phyloP scores from a whole-genome alignment of 2,329 filamentous ascomycete genomes.

The Chrysoporthe puriensis region DNA sequence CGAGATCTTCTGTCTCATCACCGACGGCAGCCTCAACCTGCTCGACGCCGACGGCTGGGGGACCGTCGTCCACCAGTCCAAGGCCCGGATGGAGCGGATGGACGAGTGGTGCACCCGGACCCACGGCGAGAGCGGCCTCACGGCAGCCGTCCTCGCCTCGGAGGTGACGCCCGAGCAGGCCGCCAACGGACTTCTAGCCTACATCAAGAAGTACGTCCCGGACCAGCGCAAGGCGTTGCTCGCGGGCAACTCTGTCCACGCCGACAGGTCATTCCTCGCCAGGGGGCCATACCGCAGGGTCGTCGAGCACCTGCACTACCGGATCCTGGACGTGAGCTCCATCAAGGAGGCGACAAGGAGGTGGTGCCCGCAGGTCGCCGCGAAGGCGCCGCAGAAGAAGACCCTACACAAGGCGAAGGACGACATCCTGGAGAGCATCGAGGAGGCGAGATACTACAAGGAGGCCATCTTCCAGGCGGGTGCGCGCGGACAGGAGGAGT shows the following conservation, averaged over 20 bases:
- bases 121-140: conserved; percentile 82
- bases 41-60: conserved; percentile 81
- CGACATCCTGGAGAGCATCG: conserved; percentile 95
- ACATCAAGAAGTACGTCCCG: conserved; percentile 75
- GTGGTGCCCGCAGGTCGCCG: conserved; percentile 70
- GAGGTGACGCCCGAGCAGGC: conserved; percentile 73
- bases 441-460: conserved; percentile 84
- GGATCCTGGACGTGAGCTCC: conserved; percentile 88
- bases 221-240: conserved; percentile 70
- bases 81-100: conserved; percentile 75
- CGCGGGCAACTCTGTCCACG: conserved; percentile 92
- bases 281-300: conserved; percentile 74
- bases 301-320: conserved; percentile 80
- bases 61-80: conserved; percentile 73
- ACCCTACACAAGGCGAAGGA: conserved; percentile 80
- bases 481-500: neutral
- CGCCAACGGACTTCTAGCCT: conserved; percentile 72
- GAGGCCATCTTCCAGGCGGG: conserved; percentile 41
- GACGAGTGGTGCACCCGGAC: conserved; percentile 86
- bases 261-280: conserved; percentile 80
- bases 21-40: conserved; percentile 75
- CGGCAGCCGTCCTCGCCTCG: conserved; percentile 73
- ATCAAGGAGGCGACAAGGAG: conserved; percentile 88
- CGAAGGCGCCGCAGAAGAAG: conserved; percentile 72
- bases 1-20: conserved; percentile 91